Evolutionary conservation across 441 rosid genomes (phyloP).

Genomic region (Aquilaria agallochum): DNA sequence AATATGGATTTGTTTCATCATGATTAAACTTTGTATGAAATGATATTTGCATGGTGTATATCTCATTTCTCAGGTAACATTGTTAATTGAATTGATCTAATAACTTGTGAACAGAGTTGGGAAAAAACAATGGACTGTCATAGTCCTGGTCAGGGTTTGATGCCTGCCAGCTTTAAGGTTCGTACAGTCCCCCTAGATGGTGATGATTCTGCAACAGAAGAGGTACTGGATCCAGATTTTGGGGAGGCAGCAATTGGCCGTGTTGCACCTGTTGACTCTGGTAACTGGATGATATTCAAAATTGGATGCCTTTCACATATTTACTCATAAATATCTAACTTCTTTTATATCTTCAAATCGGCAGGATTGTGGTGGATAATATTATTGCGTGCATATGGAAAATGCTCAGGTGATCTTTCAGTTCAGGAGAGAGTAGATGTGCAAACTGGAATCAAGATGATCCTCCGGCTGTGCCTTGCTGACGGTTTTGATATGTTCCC

Average conservation of each 20-base stretch:
- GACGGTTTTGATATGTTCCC: constrained; percentile 99
- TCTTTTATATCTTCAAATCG: constrained; percentile 10
- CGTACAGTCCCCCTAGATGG: constrained; percentile 72
- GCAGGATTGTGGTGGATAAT: constrained; percentile 97
- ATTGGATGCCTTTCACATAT: background rate
- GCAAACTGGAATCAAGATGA: constrained; percentile 94
- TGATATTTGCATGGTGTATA: background rate
- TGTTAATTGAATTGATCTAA: background rate
- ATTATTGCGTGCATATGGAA: constrained; percentile 86
- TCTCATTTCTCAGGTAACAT: too few species aligned
- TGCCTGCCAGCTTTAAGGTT: constrained; percentile 98
- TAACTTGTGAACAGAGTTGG: constrained; percentile 59
- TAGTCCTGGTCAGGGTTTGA: constrained; percentile 96
- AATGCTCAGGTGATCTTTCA: constrained; percentile 73
- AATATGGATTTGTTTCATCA: background rate
- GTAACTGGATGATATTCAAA: constrained; percentile 22
- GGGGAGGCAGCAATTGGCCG: constrained; percentile 97
- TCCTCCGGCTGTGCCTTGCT: constrained; percentile 74
- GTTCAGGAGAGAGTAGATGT: constrained; percentile 95
- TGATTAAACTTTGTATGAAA: background rate
- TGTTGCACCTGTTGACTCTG: constrained; percentile 95
- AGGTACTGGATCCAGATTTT: constrained; percentile 85
- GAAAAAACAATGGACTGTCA: constrained; percentile 98
- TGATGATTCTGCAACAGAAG: constrained; percentile 75
- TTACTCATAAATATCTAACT: background rate